Evolutionary conservation across 108 stramenopile genomes (phyloP).

Genomic region (Nannochloropsis salina): DNA sequence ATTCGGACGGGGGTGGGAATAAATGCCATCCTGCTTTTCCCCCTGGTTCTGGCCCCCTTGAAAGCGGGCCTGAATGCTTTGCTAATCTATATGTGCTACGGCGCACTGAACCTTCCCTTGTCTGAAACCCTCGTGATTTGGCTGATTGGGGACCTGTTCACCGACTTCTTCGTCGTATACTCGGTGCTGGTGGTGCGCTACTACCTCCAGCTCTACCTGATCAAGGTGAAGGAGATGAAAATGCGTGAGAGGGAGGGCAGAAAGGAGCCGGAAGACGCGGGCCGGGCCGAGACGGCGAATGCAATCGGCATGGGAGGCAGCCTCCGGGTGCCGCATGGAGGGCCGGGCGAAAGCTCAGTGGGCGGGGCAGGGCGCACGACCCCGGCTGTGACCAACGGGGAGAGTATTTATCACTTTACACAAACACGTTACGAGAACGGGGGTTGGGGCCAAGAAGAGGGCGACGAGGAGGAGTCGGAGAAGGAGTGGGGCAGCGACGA

Average conservation of each 20-base stretch:
- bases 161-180: not conserved
- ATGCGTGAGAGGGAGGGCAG: not conserved
- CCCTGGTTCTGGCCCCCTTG: not conserved
- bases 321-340: no score
- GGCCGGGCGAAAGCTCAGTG: no score
- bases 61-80: conserved; percentile 4
- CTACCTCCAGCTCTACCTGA: not conserved
- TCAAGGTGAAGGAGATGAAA: not conserved
- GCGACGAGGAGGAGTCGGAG: not conserved
- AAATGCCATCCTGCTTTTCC: not conserved
- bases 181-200: not conserved
- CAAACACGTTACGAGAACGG: no score
- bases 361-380: no score
- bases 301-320: not conserved
- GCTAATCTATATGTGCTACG: not conserved
- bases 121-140: conserved; percentile 8
- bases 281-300: not conserved
- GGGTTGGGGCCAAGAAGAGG: not conserved
- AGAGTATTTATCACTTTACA: not conserved
- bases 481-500: not conserved
- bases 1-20: conserved; percentile 1
- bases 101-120: not conserved
- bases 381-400: not conserved
- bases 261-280: not conserved
- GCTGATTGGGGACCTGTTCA: not conserved